phyloP scores from a whole-genome alignment of 345 rosid genomes.

The Camelina hispida region DNA sequence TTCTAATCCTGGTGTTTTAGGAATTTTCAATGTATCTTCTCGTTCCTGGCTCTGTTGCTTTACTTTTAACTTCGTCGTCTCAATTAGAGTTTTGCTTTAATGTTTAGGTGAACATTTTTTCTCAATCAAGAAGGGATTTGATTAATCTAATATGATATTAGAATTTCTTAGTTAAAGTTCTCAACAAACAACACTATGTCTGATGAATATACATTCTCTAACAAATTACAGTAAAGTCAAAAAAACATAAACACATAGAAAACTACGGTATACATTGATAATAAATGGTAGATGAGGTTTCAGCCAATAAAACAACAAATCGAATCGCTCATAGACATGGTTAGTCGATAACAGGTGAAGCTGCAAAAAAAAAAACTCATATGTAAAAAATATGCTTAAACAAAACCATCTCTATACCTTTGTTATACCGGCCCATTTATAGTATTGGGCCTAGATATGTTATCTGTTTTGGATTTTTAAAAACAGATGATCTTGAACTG shows the following conservation, averaged over 20 bases:
- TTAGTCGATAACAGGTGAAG: background rate
- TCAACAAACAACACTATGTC: background rate
- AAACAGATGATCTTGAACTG: background rate
- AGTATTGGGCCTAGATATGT: background rate
- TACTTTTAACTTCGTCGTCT: background rate
- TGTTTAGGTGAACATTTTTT: conserved; percentile 27
- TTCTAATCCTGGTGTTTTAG: conserved; percentile 18
- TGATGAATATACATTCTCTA: background rate
- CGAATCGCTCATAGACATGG: background rate
- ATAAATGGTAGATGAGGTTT: background rate
- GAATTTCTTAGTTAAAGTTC: background rate
- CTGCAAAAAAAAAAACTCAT: background rate
- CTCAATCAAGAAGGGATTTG: conserved; percentile 29
- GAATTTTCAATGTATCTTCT: conserved; percentile 5
- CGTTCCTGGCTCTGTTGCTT: background rate
- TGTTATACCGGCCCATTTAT: background rate
- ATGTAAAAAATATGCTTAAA: background rate
- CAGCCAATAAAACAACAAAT: background rate
- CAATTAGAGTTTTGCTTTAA: conserved; percentile 25
- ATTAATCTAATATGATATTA: conserved; percentile 11
- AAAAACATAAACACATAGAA: background rate
- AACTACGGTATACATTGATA: background rate
- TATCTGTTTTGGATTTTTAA: background rate
- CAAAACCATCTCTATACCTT: background rate
- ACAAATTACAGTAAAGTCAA: background rate